Percentiles rank a stretch among this genome's conserved stretches.
phyloP scores from a whole-genome alignment of 2,329 filamentous ascomycete species.

The Fusarium paranaense region DNA sequence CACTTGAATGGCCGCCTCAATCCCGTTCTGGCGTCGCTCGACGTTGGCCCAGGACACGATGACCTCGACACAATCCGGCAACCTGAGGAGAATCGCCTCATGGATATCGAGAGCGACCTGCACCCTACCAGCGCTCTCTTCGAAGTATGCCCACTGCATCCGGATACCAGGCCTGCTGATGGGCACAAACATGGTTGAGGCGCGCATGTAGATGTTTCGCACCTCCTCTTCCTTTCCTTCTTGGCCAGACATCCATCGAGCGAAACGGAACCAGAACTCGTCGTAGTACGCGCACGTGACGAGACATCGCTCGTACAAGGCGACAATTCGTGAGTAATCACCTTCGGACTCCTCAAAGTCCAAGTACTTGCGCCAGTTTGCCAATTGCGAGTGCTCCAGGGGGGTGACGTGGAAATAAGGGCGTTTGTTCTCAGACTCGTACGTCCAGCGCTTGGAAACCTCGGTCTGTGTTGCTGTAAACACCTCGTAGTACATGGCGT shows the following conservation, averaged over 20 bases:
- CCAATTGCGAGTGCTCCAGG: conserved; percentile 84
- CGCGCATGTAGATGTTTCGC: conserved; percentile 90
- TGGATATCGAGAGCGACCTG: conserved; percentile 89
- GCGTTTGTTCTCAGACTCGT: conserved; percentile 92
- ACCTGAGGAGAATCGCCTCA: conserved; percentile 77
- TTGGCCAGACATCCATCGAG: conserved; percentile 90
- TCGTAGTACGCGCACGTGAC: conserved; percentile 96
- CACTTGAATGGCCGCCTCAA: conserved; percentile 86
- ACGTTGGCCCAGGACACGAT: conserved; percentile 90
- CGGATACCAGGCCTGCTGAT: conserved; percentile 86
- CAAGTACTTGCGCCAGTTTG: conserved; percentile 95
- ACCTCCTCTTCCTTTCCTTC: conserved; percentile 87
- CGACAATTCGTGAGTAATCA: conserved; percentile 78
- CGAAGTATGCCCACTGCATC: conserved; percentile 93
- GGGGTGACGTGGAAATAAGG: conserved; percentile 98
- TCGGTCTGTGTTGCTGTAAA: conserved; percentile 87
- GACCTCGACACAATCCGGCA: conserved; percentile 88
- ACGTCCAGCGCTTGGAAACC: conserved; percentile 93
- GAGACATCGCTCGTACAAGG: conserved; percentile 93
- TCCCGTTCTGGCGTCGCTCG: conserved; percentile 82
- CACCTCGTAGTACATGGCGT: conserved; percentile 82
- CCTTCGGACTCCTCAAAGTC: conserved; percentile 94
- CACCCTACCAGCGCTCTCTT: conserved; percentile 83
- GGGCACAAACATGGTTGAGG: conserved; percentile 86
- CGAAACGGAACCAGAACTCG: conserved; percentile 98